Percentiles rank a stretch among this genome's conserved stretches.
phyloP scores from a whole-genome alignment of 1,139 yeast genomes.

The Candida glucosophila region DNA sequence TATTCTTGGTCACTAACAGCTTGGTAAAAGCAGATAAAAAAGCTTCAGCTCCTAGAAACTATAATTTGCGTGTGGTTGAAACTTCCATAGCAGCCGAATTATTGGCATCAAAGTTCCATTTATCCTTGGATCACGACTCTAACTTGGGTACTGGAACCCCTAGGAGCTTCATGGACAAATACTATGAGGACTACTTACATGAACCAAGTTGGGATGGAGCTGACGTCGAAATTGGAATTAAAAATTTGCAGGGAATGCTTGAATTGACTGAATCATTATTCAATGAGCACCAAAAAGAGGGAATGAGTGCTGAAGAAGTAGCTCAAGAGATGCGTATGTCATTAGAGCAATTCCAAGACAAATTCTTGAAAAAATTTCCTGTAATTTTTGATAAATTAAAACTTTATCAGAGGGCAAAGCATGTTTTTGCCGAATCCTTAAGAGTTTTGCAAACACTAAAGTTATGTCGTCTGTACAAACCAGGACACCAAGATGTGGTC shows the following conservation, averaged over 20 bases:
- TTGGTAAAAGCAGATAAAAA: conserved; percentile 56
- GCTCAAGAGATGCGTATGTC: conserved; percentile 37
- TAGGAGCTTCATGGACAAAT: conserved; percentile 54
- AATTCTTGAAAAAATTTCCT: conserved; percentile 45
- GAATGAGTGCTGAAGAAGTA: conserved; percentile 44
- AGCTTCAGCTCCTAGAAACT: conserved; percentile 63
- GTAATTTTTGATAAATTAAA: conserved; percentile 50
- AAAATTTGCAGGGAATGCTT: conserved; percentile 30
- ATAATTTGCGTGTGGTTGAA: conserved; percentile 65
- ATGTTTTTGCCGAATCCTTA: conserved; percentile 54
- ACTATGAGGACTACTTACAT: conserved; percentile 25
- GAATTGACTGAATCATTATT: conserved; percentile 31
- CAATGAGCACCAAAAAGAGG: conserved; percentile 25
- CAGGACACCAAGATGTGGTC: conserved; percentile 10
- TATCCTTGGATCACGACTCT: conserved; percentile 42
- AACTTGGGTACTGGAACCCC: conserved; percentile 55
- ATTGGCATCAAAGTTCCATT: conserved; percentile 39
- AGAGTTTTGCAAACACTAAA: conserved; percentile 48
- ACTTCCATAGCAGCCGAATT: conserved; percentile 56
- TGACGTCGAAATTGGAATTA: conserved; percentile 36
- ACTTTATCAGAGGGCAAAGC: conserved; percentile 52
- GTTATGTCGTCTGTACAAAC: conserved; percentile 17
- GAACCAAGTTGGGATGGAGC: conserved; percentile 38
- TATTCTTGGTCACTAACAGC: conserved; percentile 57
- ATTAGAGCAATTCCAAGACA: conserved; percentile 31